Evolutionary conservation across 148 eudicot genomes (phyloP).

Genomic region (Heliosperma pusillum): DNA sequence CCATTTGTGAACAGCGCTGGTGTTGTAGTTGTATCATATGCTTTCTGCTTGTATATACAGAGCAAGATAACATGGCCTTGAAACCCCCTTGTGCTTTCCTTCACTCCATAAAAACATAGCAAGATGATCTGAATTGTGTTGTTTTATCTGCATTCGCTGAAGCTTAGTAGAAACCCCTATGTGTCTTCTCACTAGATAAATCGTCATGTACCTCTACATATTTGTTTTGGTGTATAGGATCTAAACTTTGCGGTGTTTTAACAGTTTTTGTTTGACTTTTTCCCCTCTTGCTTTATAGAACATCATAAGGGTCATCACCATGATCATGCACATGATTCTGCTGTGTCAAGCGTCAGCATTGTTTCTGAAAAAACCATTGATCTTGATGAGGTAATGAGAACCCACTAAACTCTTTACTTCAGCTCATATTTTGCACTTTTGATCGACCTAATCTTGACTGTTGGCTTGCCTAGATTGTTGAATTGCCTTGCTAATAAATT

Average conservation of each 20-base stretch:
- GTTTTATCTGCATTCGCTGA: not conserved
- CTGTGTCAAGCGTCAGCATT: slow-evolving; percentile 87
- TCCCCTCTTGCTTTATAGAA: slow-evolving; percentile 30
- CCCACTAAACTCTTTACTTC: not conserved
- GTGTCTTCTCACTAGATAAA: too few relatives aligned
- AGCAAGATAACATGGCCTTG: too few relatives aligned
- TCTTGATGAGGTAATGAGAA: slow-evolving; percentile 72
- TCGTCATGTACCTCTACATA: too few relatives aligned
- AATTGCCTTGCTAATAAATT: not conserved
- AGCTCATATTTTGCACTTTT: not conserved
- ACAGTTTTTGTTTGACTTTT: not conserved
- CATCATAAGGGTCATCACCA: slow-evolving; percentile 78
- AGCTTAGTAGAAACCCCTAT: not conserved
- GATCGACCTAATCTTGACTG: not conserved
- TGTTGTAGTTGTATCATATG: too few relatives aligned
- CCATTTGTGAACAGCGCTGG: too few relatives aligned
- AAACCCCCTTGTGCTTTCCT: too few relatives aligned
- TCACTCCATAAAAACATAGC: not conserved
- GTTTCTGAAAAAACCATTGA: slow-evolving; percentile 83
- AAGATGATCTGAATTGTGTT: not conserved
- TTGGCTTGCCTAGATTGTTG: not conserved
- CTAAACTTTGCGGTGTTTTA: not conserved
- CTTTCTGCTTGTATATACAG: too few relatives aligned
- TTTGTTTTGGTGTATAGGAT: too few relatives aligned
- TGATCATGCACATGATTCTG: slow-evolving; percentile 80